Base-by-base conservation (phyloP, 768 basidiomycete species). In the Boletus fagicola region DNA sequence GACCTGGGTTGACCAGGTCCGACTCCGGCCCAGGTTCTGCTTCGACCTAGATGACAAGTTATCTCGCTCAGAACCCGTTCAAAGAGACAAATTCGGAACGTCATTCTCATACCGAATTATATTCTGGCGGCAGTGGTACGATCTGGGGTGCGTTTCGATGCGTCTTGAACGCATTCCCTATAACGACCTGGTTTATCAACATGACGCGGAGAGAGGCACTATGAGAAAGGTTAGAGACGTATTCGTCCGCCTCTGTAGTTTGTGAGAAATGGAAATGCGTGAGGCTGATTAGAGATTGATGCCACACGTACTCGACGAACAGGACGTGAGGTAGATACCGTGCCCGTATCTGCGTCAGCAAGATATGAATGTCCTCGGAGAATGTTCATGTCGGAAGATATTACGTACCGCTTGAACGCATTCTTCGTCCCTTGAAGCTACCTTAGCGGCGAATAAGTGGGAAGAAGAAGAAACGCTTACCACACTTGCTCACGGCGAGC, bases 371-470 rank as follows among this genome's bases (percentile, higher is more conserved):
- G 7, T 30, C 44, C 12, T 46, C 15, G 47, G 28, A 38, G 10
- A n/a, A 49, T 16, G 4, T 13, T 16, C 7, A 26, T 24, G 31
- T 15, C 30, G 26, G 18, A 44, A 22, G 30, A 35, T 36, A 2
- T 35, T n/a, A 36, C 61, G 12, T 49, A 62, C 61, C 60, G 60
- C 47, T 62, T 62, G 28, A 62, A 62, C 15, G 60, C 53, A 5
- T 61, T 61, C 42, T 61, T 61, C 30, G 53, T 62, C 28, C 61
- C 60, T 53, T 48, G 31, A 24, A 42, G 38, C 10, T 26, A 20
- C 4, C 20, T 60, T 35, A 61, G 60, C 35, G 26, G 26, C 11
- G 15, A 44, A 48, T n/a, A 6, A 28, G 11, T 4, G 35, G 15
- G 30, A 35, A 40, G 15, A 30, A 5, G 20, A 1, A 8, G n/a